Evolutionary conservation across 176 grass and related monocot genomes (phyloP), one percentile per base, ranked within the genome.

Genomic region (Dactylis glomerata): DNA sequence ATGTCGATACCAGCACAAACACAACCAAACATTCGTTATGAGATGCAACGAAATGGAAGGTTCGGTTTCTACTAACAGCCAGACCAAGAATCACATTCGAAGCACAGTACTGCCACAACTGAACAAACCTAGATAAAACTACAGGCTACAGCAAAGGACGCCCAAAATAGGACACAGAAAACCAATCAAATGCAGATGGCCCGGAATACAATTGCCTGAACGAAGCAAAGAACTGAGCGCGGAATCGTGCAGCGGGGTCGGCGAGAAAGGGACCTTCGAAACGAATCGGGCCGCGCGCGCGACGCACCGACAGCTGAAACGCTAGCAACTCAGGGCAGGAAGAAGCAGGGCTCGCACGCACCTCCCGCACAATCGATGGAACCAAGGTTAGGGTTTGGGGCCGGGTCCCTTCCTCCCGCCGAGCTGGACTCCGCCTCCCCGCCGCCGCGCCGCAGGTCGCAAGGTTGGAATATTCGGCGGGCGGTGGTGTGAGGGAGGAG

Each of bases 391-490:
- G 80, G 80, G 80, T 30, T 67, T 13, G 19, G 79, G 36, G 62
- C 65, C 22, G 20, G 69, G 14, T 24, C 13, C 44, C 34, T 37
- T 2, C 41, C 41, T 42, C 8, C 38, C 38, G 5, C 55, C 50
- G 65, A 20, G 17, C 1, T 27, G 68, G 70, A 28, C 41, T 30
- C 30, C 32, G 5, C 63, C 73, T 27, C 10, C 17, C 30, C 22
- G n/a, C n/a, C 68, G 36, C 22, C n/a, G 70, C 16, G 58, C 34
- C 57, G 78, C 57, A 82, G 65, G 77, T 44, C 76, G 58, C 57
- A 23, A 85, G 87, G 58, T 85, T 58, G 67, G 87, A 67, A 81
- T 89, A 75, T 84, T 75, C 82, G 27, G 64, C 5, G 6, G 52
- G 86, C 10, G 26, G 50, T 7, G 19, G 19, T 51, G 47, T 19